Evolutionary conservation across 2,329 filamentous ascomycete genomes (phyloP), one percentile per base, ranked within the genome.

Genomic region (Paraphaeosphaeria minitans): DNA sequence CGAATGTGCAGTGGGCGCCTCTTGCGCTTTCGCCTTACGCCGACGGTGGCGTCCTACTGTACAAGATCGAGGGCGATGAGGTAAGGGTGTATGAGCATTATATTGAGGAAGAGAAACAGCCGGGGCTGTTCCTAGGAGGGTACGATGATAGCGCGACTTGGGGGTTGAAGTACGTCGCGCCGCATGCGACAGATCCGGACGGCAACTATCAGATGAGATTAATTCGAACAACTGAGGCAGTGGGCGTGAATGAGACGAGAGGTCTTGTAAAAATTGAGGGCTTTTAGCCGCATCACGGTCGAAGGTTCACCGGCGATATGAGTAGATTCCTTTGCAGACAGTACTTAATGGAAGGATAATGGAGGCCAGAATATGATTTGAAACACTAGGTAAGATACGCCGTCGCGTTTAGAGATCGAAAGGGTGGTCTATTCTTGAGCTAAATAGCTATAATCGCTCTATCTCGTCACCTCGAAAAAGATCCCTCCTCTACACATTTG

Each of bases 81-180:
- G 61, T 61, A 9, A 65, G 60, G 42, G 22, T 59, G 1, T 69
- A 63, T 35, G 63, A 69, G 51, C 66, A 70, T 47, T 70, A 64
- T 31, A 46, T 64, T 22, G 59, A n/a, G n/a, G n/a, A n/a, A n/a
- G n/a, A n/a, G n/a, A n/a, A n/a, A 48, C 65, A 70, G 35, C 54
- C 58, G 22, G 67, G 66, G 4, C 54, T 59, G 12, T 69, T 65
- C 51, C 31, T 69, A 6, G 66, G 66, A 4, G 65, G 65, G 4
- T 65, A 60, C 42, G 59, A 66, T 16, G 52, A 56, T 27, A 61
- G 55, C 9, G 65, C 65, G 16, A n/a, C 61, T 7, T 69, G 64
- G 66, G 67, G 63, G 7, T 63, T 66, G 27, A 57, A 61, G 60
- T 68, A 66, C 55, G 47, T 60, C 10, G 31, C 60, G 4, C 45